A percentile compares a stretch with the other conserved stretches of the same genome.
Evolutionary conservation across 306 rosid species (phyloP).

Genomic region (Acacia crassicarpa): DNA sequence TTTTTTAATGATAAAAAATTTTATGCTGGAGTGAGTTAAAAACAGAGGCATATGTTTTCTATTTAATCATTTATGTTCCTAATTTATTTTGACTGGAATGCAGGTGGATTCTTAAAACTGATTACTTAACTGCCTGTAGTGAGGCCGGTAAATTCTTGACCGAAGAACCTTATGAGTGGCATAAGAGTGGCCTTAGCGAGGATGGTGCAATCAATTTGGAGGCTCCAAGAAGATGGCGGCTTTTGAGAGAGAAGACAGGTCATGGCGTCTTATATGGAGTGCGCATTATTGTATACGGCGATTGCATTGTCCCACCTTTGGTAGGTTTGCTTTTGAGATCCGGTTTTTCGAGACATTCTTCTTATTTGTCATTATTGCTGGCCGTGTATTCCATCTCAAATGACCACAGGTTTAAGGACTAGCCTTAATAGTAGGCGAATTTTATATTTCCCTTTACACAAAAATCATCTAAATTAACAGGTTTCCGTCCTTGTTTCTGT

Average conservation of each 20-base stretch:
- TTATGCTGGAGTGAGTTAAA: not conserved
- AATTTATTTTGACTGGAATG: constrained; percentile 27
- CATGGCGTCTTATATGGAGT: constrained; percentile 85
- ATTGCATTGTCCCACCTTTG: constrained; percentile 83
- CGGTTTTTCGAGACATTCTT: not conserved
- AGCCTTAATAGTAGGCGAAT: constrained; percentile 17
- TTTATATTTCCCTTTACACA: not conserved
- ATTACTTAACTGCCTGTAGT: constrained; percentile 71
- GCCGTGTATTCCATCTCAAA: constrained; percentile 13
- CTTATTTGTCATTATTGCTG: constrained; percentile 6
- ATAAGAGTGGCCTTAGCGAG: constrained; percentile 72
- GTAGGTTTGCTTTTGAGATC: constrained; percentile 44
- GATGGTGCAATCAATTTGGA: constrained; percentile 88
- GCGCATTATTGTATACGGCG: constrained; percentile 77
- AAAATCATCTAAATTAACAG: not conserved
- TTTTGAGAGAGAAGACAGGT: constrained; percentile 75
- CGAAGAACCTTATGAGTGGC: constrained; percentile 93
- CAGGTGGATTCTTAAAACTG: constrained; percentile 96
- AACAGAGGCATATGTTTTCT: not conserved
- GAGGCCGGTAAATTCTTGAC: constrained; percentile 63
- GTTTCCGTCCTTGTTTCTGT: not conserved
- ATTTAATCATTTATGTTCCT: not conserved
- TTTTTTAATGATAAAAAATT: not conserved
- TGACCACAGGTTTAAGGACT: not conserved
- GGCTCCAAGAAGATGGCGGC: constrained; percentile 98